Percentiles rank a stretch among this genome's conserved stretches.
Evolutionary conservation across 2,329 filamentous ascomycete species (phyloP).

Genomic region (Colletotrichum eleusines): DNA sequence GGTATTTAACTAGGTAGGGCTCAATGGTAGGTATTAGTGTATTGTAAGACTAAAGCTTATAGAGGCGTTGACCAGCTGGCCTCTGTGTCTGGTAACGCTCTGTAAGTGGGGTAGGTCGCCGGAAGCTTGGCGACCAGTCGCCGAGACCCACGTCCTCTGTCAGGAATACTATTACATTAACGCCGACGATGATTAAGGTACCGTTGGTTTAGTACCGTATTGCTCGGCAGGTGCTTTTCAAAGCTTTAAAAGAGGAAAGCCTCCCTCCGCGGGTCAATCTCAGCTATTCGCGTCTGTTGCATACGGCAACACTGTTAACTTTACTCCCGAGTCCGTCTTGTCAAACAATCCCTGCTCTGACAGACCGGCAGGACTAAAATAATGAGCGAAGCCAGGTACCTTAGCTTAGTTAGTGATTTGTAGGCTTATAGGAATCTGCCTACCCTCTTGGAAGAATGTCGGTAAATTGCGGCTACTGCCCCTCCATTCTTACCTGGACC

Average conservation of each 20-base stretch:
- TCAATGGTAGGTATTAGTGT: no score
- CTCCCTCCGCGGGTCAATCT: background rate
- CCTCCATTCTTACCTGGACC: background rate
- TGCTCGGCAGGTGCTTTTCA: background rate
- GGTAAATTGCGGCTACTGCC: background rate
- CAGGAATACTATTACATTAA: no score
- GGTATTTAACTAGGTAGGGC: no score
- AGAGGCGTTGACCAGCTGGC: no score
- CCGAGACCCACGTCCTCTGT: no score
- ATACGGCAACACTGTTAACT: background rate
- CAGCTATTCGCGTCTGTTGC: background rate
- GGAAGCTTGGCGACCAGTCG: no score
- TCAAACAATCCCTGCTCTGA: background rate
- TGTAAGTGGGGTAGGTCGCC: no score
- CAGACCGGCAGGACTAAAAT: background rate
- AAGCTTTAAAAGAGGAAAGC: background rate
- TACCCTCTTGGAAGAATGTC: background rate
- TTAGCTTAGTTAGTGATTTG: background rate
- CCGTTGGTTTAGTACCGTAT: background rate
- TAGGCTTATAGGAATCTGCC: background rate
- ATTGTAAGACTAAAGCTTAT: no score
- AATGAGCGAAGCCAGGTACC: background rate
- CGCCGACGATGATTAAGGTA: no score
- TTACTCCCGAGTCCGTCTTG: background rate
- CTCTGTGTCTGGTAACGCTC: no score